These are phyloP conservation scores for Microstegium vimineum DNA, from an alignment of 176 grass and related monocot species.

Conservation along the genomic window DNA sequence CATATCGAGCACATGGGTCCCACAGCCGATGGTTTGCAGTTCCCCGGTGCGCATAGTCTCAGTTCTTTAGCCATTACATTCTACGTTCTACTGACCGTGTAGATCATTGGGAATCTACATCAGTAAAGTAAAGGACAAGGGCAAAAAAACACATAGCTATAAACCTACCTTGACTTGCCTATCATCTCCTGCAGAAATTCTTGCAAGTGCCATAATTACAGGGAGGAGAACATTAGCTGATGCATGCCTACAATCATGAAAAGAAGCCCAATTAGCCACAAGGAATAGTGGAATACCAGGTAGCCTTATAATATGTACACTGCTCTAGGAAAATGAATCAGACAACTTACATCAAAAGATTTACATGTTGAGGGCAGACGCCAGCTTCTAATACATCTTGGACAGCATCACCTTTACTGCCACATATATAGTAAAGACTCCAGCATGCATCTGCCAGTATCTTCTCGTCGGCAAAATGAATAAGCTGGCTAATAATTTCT, in stretches of 20 bases:
- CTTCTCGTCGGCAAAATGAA: constrained; percentile 79
- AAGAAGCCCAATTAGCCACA: background rate
- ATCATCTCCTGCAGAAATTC: constrained; percentile 71
- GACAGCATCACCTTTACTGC: constrained; percentile 34
- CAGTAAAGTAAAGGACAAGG: background rate
- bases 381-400: constrained; percentile 50
- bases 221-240: constrained; percentile 60
- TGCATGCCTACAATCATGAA: constrained; percentile 47
- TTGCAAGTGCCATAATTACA: constrained; percentile 45
- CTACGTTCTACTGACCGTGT: background rate
- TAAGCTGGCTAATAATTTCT: constrained; percentile 57
- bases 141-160: background rate
- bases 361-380: constrained; percentile 54
- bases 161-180: constrained; percentile 55
- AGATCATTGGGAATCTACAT: background rate
- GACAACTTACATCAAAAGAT: constrained; percentile 71
- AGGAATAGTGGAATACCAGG: background rate
- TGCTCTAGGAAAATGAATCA: constrained; percentile 14
- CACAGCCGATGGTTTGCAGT: no score
- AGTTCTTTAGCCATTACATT: background rate
- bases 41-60: no score
- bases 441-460: constrained; percentile 72
- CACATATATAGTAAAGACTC: constrained; percentile 53
- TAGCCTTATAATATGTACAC: background rate
- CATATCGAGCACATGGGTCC: no score